Base-by-base conservation (phyloP, 1,284 basidiomycete genomes). In the Golubevia pallescens region DNA sequence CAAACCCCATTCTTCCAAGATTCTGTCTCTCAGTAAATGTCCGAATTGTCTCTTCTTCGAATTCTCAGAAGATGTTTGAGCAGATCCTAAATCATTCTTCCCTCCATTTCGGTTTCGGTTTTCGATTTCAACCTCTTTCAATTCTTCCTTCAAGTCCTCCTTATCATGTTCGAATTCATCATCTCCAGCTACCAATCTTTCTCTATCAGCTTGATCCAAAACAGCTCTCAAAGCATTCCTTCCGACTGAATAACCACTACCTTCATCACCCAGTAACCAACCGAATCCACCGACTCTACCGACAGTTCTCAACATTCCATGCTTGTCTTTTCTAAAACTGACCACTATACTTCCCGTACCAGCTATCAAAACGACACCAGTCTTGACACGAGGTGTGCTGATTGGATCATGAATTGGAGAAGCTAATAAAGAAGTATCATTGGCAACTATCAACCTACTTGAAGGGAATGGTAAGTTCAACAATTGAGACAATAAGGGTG, bases 341-440 rank as follows among this genome's bases (percentile, higher is more conserved):
- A 71, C 73, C n/a, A 78, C 76, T 57, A 75, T 74, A 58, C 68
- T 70, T 7, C 76, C 76, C 2, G 76, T 78, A 19, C 76, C 76
- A 1, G 76, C 75, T 53, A 78, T 77, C 28, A 61, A 63, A 19
- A 77, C 76, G 16, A 73, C 70, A 24, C 73, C 66, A 42, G 66
- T 64, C 24, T 61, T 56, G 19, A 23, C 59, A 10, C 20, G 21
- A 13, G 42, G 42, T 48, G 42, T 13, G 16, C 8, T 48, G 42
- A 13, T 23, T 13, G 63, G 52, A 19, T 61, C 66, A 21, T 56
- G 62, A 16, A 72, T 61, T 4, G 72, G 70, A 4, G 75, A 59
- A 21, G 74, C 66, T 19, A 78, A 48, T 4, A 78, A 66, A 10
- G 62, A 65, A 1, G 75, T 74, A 56, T 78, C 76, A 58, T 77